Conservation (phyloP, 2,329 filamentous ascomycete species). For the Cercospora berteroae region DNA sequence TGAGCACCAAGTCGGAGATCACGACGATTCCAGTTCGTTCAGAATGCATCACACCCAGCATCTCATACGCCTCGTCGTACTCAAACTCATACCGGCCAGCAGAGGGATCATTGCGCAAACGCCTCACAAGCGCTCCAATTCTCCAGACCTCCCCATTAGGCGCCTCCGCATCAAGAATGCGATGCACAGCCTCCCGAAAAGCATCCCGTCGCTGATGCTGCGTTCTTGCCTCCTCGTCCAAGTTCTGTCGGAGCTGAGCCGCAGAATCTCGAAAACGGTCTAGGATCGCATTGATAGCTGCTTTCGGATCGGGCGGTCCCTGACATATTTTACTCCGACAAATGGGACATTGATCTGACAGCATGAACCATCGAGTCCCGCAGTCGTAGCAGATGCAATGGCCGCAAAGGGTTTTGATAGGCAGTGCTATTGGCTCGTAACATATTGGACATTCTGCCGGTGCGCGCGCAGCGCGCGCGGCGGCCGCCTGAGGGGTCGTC, state of each 20-base stretch:
- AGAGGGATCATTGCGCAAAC: neutral
- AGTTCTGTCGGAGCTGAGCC: neutral
- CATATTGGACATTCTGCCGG: neutral
- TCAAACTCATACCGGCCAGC: neutral
- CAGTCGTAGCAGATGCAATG: neutral
- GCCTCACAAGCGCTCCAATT: neutral
- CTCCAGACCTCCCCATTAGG: neutral
- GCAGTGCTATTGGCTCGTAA: neutral
- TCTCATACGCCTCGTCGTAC: neutral
- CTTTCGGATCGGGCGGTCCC: neutral
- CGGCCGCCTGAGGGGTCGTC: neutral
- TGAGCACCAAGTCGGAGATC: neutral
- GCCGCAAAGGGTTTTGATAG: neutral
- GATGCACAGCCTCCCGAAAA: neutral
- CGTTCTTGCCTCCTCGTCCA: neutral
- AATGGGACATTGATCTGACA: neutral
- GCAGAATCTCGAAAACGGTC: neutral
- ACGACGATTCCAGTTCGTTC: neutral
- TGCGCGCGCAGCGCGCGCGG: neutral
- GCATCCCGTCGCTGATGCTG: neutral
- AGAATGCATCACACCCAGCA: neutral
- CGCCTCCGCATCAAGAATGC: neutral
- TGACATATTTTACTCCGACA: neutral
- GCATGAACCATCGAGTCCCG: neutral
- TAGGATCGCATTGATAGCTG: neutral